Evolutionary conservation across 2,329 filamentous ascomycete species (phyloP).

Genomic region (Xylaria hypoxylon): DNA sequence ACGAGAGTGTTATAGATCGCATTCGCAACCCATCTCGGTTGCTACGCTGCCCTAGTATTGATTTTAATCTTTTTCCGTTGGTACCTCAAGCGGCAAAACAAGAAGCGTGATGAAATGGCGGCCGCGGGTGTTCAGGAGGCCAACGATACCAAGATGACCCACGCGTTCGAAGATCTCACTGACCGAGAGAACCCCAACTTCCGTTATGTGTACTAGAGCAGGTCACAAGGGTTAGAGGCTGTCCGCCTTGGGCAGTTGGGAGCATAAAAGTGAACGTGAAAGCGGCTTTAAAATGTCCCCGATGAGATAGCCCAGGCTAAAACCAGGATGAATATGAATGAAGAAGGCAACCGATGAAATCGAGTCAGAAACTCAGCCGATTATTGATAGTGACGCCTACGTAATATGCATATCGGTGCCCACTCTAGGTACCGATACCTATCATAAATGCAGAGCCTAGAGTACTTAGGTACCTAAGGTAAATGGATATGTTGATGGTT

Average conservation of each 20-base stretch:
- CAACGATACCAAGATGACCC: conserved; percentile 44
- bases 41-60: conserved; percentile 71
- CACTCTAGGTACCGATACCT: no score
- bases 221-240: not conserved
- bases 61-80: conserved; percentile 69
- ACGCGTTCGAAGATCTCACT: conserved; percentile 53
- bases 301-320: not conserved
- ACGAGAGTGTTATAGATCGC: conserved; percentile 59
- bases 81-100: conserved; percentile 69
- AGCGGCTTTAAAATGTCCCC: not conserved
- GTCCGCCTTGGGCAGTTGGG: not conserved
- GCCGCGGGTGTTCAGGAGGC: conserved; percentile 48
- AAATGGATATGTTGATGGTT: no score
- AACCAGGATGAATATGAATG: not conserved
- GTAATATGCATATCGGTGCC: no score
- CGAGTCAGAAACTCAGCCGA: not conserved
- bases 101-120: conserved; percentile 47
- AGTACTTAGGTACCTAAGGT: no score
- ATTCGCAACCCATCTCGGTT: conserved; percentile 76
- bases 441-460: no score
- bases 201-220: conserved; percentile 49
- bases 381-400: not conserved
- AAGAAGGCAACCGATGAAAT: not conserved
- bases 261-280: not conserved
- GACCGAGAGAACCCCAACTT: conserved; percentile 53